Evolutionary conservation across 306 rosid species (phyloP).

Genomic region (Fragaria iinumae): DNA sequence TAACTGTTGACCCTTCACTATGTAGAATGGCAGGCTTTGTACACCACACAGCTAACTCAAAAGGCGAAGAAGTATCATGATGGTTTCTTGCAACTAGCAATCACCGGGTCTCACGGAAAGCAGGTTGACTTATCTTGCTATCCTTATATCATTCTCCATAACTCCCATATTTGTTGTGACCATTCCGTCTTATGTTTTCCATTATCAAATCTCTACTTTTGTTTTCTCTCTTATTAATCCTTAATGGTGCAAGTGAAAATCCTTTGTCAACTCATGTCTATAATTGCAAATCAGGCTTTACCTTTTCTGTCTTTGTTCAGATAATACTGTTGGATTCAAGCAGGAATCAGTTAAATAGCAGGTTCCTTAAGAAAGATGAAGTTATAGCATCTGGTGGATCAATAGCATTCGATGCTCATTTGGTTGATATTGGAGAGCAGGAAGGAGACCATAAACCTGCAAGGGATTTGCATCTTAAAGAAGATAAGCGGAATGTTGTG

Average conservation of each 20-base stretch:
- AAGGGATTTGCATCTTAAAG: constrained; percentile 30
- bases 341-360: constrained; percentile 56
- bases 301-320: constrained; percentile 42
- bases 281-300: background rate
- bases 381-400: constrained; percentile 54
- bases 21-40: constrained; percentile 76
- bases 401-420: constrained; percentile 56
- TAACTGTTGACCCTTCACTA: constrained; percentile 23
- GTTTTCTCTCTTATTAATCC: background rate
- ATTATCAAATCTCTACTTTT: background rate
- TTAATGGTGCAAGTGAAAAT: background rate
- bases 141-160: constrained; percentile 21
- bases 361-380: constrained; percentile 70
- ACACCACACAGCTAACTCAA: constrained; percentile 79
- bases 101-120: constrained; percentile 51
- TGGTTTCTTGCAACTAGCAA: constrained; percentile 56
- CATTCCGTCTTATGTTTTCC: background rate
- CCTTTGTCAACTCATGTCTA: background rate
- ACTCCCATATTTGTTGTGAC: constrained; percentile 11
- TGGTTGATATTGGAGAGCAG: constrained; percentile 67
- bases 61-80: constrained; percentile 85
- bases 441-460: constrained; percentile 42
- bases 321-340: constrained; percentile 57
- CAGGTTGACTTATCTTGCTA: constrained; percentile 52
- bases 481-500: constrained; percentile 23